Evolutionary conservation across 352 stramenopile genomes (phyloP), one percentile per base, ranked within the genome.

Genomic region (Phytophthora pisi): DNA sequence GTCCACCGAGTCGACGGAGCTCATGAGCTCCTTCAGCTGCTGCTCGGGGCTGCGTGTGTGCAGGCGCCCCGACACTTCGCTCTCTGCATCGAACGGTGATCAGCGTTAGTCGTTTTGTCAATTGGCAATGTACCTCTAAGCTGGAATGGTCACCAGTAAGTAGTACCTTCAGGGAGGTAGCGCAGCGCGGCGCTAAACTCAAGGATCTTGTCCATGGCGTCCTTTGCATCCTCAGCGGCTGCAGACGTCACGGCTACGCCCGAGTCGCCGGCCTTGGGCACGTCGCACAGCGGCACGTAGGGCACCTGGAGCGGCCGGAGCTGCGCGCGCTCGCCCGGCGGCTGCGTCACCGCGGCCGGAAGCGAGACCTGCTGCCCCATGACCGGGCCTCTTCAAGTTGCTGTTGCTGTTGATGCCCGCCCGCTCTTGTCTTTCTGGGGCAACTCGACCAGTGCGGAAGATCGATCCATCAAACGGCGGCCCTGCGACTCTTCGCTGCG

Each of bases 1-100:
- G 18, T 91, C 79, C 46, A 88, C 70, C 18, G 86, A 89, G 63
- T 96, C 88, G 18, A 92, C 87, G 1, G 85, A 78, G 62, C 78
- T 92, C 56, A 89, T 70, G 34, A 95, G 70, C n/a, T 88, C 84
- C 30, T 93, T 80, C 24, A 95, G 66, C 45, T 93, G 77, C 51
- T 92, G 82, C 38, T 92, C 77, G 0, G 67, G 34, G 40, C 53
- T 91, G 42, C 58, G 68, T 3, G 58, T 40, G 16, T 66, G 47
- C 31, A 79, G 49, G 4, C 51, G 50, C 8, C 54, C 76, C 5
- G 43, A 66, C 5, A 84, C 66, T 71, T 91, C 78, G 30, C 26
- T 76, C 34, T 78, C 81, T 87, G 54, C 40, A 53, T 28, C 24
- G 31, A 30, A 30, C 42, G 42, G 23, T 8, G 7, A 8, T 3